A percentile compares a stretch with the other conserved stretches of the same genome.
Evolutionary conservation across 345 rosid species (phyloP).

Genomic region (Fremontodendron californicum): DNA sequence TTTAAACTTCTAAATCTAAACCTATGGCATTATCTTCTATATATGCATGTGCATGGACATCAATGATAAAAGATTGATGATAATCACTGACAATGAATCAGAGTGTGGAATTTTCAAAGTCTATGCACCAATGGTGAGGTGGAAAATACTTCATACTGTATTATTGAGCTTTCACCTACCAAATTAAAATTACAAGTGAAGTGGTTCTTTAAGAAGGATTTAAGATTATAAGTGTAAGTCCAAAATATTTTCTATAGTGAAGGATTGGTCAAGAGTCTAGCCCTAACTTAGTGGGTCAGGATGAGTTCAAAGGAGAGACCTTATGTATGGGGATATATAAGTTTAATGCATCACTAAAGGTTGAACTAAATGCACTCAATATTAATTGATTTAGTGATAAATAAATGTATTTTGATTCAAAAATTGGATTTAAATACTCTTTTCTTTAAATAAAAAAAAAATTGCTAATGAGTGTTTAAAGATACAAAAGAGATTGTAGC

Average conservation of each 20-base stretch:
- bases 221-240: background rate
- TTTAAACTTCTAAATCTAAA: background rate
- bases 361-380: background rate
- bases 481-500: too few species aligned
- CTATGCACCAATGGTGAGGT: background rate
- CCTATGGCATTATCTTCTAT: background rate
- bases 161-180: background rate
- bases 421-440: too few species aligned
- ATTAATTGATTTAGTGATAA: too few species aligned
- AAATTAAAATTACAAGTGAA: background rate
- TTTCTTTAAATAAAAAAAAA: too few species aligned
- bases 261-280: background rate
- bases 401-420: too few species aligned
- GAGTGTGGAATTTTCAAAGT: background rate
- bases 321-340: background rate
- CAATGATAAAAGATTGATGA: background rate
- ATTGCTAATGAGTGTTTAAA: too few species aligned
- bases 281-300: background rate
- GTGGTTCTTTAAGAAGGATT: background rate
- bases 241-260: background rate
- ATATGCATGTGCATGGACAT: background rate
- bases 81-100: background rate
- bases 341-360: background rate
- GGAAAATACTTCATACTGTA: background rate
- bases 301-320: background rate